Evolutionary conservation across 768 basidiomycete species (phyloP).

Genomic region (Macrocybe gigantea): DNA sequence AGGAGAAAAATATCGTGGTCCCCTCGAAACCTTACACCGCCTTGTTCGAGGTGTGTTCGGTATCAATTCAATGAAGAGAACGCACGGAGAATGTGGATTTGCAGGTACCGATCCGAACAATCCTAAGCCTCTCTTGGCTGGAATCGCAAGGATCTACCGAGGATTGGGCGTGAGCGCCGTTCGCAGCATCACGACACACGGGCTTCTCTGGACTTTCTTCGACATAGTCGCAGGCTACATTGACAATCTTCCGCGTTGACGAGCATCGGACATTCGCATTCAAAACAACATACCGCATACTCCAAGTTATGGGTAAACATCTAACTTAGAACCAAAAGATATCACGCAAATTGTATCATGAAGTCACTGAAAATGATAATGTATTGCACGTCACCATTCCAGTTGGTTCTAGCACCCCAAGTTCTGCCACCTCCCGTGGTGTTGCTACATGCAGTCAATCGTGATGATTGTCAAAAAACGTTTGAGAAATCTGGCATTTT

Average conservation of each 20-base stretch:
- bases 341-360: too few species aligned
- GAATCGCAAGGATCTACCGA: conserved; percentile 82
- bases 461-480: not conserved
- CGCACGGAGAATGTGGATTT: not conserved
- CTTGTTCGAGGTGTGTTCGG: conserved; percentile 65
- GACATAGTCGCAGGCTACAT: conserved; percentile 75
- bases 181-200: conserved; percentile 90
- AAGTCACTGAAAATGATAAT: too few species aligned
- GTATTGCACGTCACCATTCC: too few species aligned
- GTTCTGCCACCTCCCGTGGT: too few species aligned
- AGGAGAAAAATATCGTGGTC: conserved; percentile 65
- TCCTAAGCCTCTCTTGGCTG: conserved; percentile 71
- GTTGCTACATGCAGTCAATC: too few species aligned
- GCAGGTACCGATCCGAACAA: conserved; percentile 73
- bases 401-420: too few species aligned
- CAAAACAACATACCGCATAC: not conserved
- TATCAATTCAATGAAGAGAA: not conserved
- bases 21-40: conserved; percentile 68
- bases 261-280: conserved; percentile 15
- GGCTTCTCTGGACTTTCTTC: conserved; percentile 90
- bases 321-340: conserved; percentile 8
- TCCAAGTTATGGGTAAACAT: not conserved
- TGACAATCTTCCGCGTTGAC: conserved; percentile 40
- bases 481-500: conserved; percentile 1
- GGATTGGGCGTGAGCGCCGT: conserved; percentile 92